Base-by-base conservation (phyloP, 2,329 filamentous ascomycete genomes). In the Paecilomyces dactylethromorphus region DNA sequence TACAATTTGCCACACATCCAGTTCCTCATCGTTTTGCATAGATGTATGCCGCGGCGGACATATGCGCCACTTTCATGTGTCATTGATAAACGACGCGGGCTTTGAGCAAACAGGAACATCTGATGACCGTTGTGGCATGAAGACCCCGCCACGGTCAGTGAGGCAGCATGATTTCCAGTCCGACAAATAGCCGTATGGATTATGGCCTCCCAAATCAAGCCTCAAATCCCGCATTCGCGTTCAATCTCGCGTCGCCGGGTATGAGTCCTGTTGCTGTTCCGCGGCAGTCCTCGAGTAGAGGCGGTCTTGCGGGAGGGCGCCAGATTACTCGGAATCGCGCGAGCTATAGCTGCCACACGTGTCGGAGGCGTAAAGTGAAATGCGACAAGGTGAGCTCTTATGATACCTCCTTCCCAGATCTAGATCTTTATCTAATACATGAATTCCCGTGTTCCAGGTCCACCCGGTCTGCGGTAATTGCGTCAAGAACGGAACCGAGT, bases 241-340 rank as follows among this genome's bases (percentile, higher is more conserved):
- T 60, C 24, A 51, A 60, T 45, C 4, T 45, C 12, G 52, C 60
- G 8, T n/a, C 57, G 8, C 15, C 59, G 21, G 22, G 50, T 24
- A 52, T 52, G 24, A 24, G 21, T 29, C 21, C 21, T 29, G n/a
- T 15, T n/a, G 12, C 50, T 3, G 50, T 52, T 52, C 24, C 50
- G 21, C 26, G 18, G n/a, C 26, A 29, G 12, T 21, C 53, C 22
- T 31, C 53, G 18, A 29, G 26, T 32, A 32, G 53, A 12, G 29
- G 24, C 5, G 52, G 58, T 13, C 56, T 73, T 26, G 64, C 62
- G 3, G 62, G 66, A 35, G 69, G 69, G 50, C 76, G 76, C 55
- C 77, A 79, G 58, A 80, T 80, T 56, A 80, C 78, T 39, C 74
- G 78, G 18, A 79, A 76, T 53, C 74, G 78, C 54, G 71, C 75